Percentiles rank a stretch among this genome's conserved stretches.
Evolutionary conservation across 306 rosid species (phyloP).

Genomic region (Cicer bijugum): DNA sequence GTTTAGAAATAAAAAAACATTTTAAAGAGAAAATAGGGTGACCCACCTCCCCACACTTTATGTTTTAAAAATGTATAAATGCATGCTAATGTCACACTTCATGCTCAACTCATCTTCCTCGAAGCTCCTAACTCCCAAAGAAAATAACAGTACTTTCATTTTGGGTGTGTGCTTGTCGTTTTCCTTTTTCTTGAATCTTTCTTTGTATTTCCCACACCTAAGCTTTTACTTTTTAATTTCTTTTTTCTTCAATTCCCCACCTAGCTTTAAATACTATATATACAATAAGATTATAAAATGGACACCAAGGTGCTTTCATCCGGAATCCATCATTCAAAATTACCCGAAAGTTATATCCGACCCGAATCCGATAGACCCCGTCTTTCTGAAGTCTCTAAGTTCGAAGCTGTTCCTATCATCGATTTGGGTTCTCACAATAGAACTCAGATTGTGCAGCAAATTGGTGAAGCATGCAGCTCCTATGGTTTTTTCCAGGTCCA

Average conservation of each 20-base stretch:
- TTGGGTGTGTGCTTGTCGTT: background rate
- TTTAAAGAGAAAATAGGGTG: background rate
- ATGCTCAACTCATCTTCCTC: constrained; percentile 24
- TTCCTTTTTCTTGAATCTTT: background rate
- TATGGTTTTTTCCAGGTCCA: constrained; percentile 87
- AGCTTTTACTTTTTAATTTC: background rate
- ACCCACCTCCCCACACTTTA: background rate
- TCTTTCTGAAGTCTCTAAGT: constrained; percentile 59
- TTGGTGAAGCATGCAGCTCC: constrained; percentile 70
- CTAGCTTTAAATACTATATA: background rate
- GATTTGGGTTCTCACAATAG: constrained; percentile 58
- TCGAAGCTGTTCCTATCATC: constrained; percentile 71
- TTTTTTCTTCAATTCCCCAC: no score
- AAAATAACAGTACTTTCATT: background rate
- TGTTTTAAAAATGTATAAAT: constrained; percentile 20
- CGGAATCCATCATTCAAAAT: constrained; percentile 50
- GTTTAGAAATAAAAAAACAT: background rate
- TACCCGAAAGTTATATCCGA: constrained; percentile 74
- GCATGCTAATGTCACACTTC: background rate
- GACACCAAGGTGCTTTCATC: constrained; percentile 65
- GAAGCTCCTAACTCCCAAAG: background rate
- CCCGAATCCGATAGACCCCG: constrained; percentile 90
- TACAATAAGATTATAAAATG: constrained; percentile 41
- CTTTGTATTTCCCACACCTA: background rate
- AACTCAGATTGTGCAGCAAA: constrained; percentile 44